These are phyloP conservation scores for Irpex sp. DNA, from an alignment of 1,284 basidiomycete species.

Conservation along the genomic window DNA sequence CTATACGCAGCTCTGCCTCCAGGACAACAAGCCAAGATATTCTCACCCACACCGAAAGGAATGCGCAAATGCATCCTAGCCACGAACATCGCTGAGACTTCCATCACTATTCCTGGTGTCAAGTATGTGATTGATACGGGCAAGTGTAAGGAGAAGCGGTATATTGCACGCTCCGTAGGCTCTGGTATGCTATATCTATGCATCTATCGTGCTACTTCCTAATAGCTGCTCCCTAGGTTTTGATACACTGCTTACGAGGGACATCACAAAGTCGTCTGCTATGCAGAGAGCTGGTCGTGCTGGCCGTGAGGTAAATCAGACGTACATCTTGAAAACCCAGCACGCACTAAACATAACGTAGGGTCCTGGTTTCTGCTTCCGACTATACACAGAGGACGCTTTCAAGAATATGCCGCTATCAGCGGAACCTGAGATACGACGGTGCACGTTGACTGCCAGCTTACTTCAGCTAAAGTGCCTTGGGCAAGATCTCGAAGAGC, in stretches of 20 bases:
- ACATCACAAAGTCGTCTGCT: conserved; percentile 86
- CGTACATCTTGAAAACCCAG: too few relatives aligned
- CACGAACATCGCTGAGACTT: conserved; percentile 98
- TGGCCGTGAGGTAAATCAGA: conserved; percentile 72
- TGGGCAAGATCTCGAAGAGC: conserved; percentile 69
- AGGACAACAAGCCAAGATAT: conserved; percentile 75
- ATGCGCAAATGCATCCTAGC: conserved; percentile 89
- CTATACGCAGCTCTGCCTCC: conserved; percentile 86
- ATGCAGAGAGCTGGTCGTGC: conserved; percentile 86
- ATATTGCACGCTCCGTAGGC: conserved; percentile 59
- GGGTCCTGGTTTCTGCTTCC: conserved; percentile 81
- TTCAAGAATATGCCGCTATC: conserved; percentile 64
- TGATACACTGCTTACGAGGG: conserved; percentile 80
- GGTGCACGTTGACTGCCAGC: conserved; percentile 79
- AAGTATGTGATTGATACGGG: conserved; percentile 94
- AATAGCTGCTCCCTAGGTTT: conserved; percentile 50
- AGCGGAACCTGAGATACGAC: conserved; percentile 82
- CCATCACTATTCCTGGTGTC: conserved; percentile 95
- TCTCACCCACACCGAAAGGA: conserved; percentile 61
- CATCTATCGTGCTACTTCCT: background rate
- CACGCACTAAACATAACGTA: conserved; percentile 26
- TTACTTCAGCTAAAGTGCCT: conserved; percentile 83
- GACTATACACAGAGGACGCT: conserved; percentile 80
- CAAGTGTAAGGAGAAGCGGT: conserved; percentile 93
- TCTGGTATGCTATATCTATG: conserved; percentile 43